Conservation (phyloP, 2,329 filamentous ascomycete species). For the Aspergillus sp. region DNA sequence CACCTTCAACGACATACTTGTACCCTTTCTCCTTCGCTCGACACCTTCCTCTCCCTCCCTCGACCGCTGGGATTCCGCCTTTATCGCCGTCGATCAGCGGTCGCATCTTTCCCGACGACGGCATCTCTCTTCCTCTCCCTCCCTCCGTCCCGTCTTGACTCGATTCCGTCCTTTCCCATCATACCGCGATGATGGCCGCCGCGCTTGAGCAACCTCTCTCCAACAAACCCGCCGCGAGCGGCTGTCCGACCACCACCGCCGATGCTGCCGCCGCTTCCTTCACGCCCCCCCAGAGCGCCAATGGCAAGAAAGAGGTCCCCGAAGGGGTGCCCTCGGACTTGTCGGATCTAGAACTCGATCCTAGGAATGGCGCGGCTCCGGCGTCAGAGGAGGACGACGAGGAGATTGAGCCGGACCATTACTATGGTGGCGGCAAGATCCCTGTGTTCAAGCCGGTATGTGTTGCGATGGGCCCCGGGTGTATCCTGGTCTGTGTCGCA, state of each 20-base stretch:
- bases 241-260: conserved; percentile 3
- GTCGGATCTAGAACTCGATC: conserved; percentile 37
- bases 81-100: conserved; percentile 39
- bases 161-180: background rate
- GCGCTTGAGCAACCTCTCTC: conserved; percentile 25
- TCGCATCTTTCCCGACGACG: conserved; percentile 34
- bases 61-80: conserved; percentile 35
- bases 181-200: conserved; percentile 26
- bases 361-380: conserved; percentile 17
- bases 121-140: conserved; percentile 15
- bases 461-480: conserved; percentile 16
- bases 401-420: conserved; percentile 77
- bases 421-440: conserved; percentile 73
- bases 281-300: conserved; percentile 38
- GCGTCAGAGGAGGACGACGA: conserved; percentile 57
- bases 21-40: background rate
- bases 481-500: background rate
- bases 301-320: conserved; percentile 39
- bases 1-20: too few relatives aligned
- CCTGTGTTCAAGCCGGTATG: conserved; percentile 84
- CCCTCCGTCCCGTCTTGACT: conserved; percentile 1
- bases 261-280: conserved; percentile 28
- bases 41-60: conserved; percentile 15
- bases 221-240: conserved; percentile 14
- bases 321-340: conserved; percentile 36